These are phyloP conservation scores for Goffeauzyma gilvescens DNA, from an alignment of 768 basidiomycete genomes.

Conservation along the genomic window DNA sequence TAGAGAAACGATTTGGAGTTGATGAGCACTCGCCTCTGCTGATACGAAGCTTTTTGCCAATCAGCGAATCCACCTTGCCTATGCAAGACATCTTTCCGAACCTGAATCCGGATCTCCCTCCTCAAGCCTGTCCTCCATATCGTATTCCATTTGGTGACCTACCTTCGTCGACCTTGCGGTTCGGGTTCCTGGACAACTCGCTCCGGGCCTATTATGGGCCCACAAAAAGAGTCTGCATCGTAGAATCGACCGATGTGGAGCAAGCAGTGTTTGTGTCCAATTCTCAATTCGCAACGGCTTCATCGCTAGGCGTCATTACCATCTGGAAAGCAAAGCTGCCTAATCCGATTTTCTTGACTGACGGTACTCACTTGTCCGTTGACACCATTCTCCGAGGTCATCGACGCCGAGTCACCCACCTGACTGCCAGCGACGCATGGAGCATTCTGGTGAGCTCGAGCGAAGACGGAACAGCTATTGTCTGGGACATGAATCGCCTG, in stretches of 20 bases:
- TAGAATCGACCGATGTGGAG: slow-evolving; percentile 52
- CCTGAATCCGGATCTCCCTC: slow-evolving; percentile 11
- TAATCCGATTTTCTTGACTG: slow-evolving; percentile 19
- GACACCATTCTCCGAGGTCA: slow-evolving; percentile 68
- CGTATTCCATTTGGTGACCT: slow-evolving; percentile 11
- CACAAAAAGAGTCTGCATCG: slow-evolving; percentile 48
- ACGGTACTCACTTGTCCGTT: slow-evolving; percentile 32
- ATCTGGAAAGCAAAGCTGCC: slow-evolving; percentile 51
- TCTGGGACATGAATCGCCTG: slow-evolving; percentile 80
- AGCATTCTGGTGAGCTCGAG: slow-evolving; percentile 66
- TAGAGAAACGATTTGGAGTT: slow-evolving; percentile 53
- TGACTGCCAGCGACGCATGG: slow-evolving; percentile 63
- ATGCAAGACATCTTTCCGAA: slow-evolving; percentile 13
- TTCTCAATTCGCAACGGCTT: slow-evolving; percentile 57
- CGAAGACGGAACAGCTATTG: slow-evolving; percentile 60
- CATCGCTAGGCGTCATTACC: slow-evolving; percentile 59
- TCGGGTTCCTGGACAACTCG: slow-evolving; percentile 23
- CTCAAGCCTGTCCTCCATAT: slow-evolving; percentile 8
- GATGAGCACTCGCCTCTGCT: slow-evolving; percentile 55
- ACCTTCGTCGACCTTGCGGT: slow-evolving; percentile 13
- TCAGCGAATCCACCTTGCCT: slow-evolving; percentile 16
- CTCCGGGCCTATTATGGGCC: slow-evolving; percentile 9
- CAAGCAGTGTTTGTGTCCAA: slow-evolving; percentile 63
- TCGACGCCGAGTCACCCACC: slow-evolving; percentile 45
- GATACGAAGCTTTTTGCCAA: slow-evolving; percentile 22